Base-by-base conservation (phyloP, 116 monocot species). In the Zostera marina region DNA sequence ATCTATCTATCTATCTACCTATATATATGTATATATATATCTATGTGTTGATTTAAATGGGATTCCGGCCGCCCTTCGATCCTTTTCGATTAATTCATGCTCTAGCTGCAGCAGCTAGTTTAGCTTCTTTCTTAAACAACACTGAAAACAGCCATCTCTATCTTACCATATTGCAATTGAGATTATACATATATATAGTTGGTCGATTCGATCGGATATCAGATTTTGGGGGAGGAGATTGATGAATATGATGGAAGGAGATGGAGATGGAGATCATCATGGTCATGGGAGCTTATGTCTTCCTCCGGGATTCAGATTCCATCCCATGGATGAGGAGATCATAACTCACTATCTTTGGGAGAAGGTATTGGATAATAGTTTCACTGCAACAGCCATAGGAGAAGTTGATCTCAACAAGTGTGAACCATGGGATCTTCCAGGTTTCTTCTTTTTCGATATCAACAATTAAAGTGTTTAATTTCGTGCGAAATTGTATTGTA, bases 251-350 rank as follows among this genome's bases (percentile, higher is more conserved):
- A n/a, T n/a, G n/a, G n/a, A n/a, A n/a, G n/a, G n/a, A n/a, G n/a
- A n/a, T n/a, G n/a, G n/a, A n/a, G n/a, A n/a, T n/a, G n/a, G n/a
- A n/a, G n/a, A n/a, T n/a, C n/a, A n/a, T n/a, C n/a, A 32, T 17
- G 63, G 25, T 4, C 60, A 61, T 55, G 54, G 41, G 9, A 39
- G 46, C 21, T 16, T 55, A 38, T 32, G 38, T 15, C 19, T 78
- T 43, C 73, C 77, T n/a, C 77, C 72, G 8, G 77, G 77, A 1
- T 77, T 72, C 42, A 72, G 77, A 57, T 77, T 77, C 69, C 68
- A 72, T 51, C 77, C 77, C 11, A 77, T 72, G 2, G 77, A 77
- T 40, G 77, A 64, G 23, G 77, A 77, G 62, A 67, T 77, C 55
- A 69, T 72, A 25, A 60, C 60, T 9, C 15, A 42, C 39, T 72